Base-by-base conservation (phyloP, 495 filamentous ascomycete genomes). In the Neurospora sp. region DNA sequence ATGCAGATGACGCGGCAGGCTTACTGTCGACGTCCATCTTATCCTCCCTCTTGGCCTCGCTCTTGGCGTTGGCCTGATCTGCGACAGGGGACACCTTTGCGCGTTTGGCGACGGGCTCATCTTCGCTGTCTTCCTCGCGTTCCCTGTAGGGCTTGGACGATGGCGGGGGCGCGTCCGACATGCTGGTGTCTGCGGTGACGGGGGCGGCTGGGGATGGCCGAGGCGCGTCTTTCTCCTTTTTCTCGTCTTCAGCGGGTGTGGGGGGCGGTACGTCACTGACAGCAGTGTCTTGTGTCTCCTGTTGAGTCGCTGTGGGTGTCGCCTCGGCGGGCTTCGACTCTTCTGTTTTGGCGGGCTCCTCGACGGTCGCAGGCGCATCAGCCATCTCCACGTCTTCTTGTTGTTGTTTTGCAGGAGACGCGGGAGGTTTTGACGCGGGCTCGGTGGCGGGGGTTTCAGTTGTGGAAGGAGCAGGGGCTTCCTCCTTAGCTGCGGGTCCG, bases 71-170 rank as follows among this genome's bases (percentile, higher is more conserved):
- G 3, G 78, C 73, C 44, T 80, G 75, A 14, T 82, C 81, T 18
- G 74, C 77, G 1, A 74, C 62, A 18, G 71, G 44, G 8, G 77
- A 80, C 3, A 79, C 75, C 81, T 91, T 94, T 42, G 92, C 86
- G 37, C 93, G 89, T 82, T 97, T 97, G 9, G 92, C 86, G 23
- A 89, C 89, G 23, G 90, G 92, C 74, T 92, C 92, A n/a, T 93
- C 91, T 42, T 85, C 86, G 41, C 83, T 85, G 72, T 94, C 88
- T 41, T 88, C 90, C 18, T 95, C 92, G 0, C 93, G 90, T 74
- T 92, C 91, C 10, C 92, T 87, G 0, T 89, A 84, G 3, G 90
- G 69, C 79, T 93, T 94, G 27, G 54, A 35, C 0, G 82, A 74
- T 0, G 79, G 70, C 37, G 78, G 75, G 12, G 78, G 74, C 3